Evolutionary conservation across 2,329 filamentous ascomycete species (phyloP).

Genomic region (Trichoderma sp.): DNA sequence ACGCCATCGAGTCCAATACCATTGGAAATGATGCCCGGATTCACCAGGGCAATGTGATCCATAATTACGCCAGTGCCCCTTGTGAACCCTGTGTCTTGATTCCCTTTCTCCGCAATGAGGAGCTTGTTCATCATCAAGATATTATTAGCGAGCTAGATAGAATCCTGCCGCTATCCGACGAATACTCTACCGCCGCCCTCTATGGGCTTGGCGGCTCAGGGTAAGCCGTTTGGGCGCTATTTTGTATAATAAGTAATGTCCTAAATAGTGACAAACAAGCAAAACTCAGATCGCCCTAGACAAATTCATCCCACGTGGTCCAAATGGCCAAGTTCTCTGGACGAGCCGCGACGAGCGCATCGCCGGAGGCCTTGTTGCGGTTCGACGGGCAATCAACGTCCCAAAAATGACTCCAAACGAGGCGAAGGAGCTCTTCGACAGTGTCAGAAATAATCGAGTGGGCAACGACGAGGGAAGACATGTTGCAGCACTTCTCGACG

Average conservation of each 20-base stretch:
- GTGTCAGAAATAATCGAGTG: not conserved
- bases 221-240: not conserved
- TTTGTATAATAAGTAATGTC: too few species aligned
- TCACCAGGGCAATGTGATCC: not conserved
- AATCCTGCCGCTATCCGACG: not conserved
- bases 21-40: not conserved
- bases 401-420: constrained; percentile 24
- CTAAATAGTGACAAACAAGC: constrained; percentile 22
- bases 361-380: constrained; percentile 27
- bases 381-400: constrained; percentile 26
- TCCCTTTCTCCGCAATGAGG: not conserved
- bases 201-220: constrained; percentile 14
- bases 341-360: constrained; percentile 32
- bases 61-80: not conserved
- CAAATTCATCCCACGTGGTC: constrained; percentile 26
- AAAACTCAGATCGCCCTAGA: constrained; percentile 41
- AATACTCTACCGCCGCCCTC: not conserved
- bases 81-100: not conserved
- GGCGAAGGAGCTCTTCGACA: not conserved
- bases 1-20: not conserved
- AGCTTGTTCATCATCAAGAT: constrained; percentile 11
- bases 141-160: constrained; percentile 15
- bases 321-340: constrained; percentile 33
- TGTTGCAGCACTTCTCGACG: constrained; percentile 18
- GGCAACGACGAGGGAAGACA: not conserved